phyloP scores from a whole-genome alignment of 108 stramenopile genomes.

The Cyclostephanos invisitatus region DNA sequence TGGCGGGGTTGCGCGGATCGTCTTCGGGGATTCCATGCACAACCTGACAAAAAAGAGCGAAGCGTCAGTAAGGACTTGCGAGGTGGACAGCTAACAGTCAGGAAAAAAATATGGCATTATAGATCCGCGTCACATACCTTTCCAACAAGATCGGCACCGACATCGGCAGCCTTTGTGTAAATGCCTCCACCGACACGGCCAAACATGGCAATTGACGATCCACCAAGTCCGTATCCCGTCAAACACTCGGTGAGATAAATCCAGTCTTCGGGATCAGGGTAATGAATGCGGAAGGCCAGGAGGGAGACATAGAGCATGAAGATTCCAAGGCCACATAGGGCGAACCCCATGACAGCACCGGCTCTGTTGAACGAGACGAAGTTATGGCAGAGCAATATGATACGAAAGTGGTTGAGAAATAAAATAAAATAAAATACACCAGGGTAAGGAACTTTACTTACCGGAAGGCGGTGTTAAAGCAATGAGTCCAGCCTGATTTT shows the following conservation, averaged over 20 bases:
- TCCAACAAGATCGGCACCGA: constrained; percentile 98
- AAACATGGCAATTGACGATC: constrained; percentile 98
- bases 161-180: constrained; percentile 99
- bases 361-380: constrained; percentile 42
- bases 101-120: not conserved
- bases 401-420: constrained; percentile 21
- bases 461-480: constrained; percentile 97
- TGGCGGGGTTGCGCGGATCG: constrained; percentile 99
- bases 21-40: constrained; percentile 98
- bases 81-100: not conserved
- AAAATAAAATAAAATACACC: constrained; percentile 47
- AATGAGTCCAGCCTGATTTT: constrained; percentile 80
- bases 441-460: not conserved
- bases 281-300: constrained; percentile 80
- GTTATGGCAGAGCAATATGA: constrained; percentile 11
- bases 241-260: constrained; percentile 90
- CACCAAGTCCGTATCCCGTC: constrained; percentile 97
- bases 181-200: constrained; percentile 99
- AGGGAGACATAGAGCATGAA: constrained; percentile 87
- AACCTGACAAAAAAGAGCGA: constrained; percentile 41
- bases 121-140: constrained; percentile 50
- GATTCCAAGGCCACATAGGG: constrained; percentile 92
- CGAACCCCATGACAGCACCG: constrained; percentile 99
- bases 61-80: not conserved
- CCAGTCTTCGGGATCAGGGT: constrained; percentile 81